These are phyloP conservation scores for Yamadazyma endophytica DNA, from an alignment of 805 yeast genomes.

Conservation along the genomic window DNA sequence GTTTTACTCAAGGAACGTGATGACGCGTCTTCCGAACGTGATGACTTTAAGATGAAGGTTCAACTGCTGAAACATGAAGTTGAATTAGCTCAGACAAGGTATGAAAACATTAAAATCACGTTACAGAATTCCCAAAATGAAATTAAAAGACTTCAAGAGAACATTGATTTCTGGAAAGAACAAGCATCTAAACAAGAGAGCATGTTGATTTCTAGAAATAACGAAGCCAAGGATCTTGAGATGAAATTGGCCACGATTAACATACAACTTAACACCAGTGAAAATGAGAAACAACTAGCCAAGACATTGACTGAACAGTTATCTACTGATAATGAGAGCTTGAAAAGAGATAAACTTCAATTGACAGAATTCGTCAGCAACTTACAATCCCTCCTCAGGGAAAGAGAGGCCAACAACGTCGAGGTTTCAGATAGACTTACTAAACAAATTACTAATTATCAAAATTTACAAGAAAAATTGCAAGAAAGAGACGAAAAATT, in stretches of 20 bases:
- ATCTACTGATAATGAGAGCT: constrained; percentile 46
- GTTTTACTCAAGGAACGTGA: constrained; percentile 51
- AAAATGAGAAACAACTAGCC: constrained; percentile 54
- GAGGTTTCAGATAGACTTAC: constrained; percentile 49
- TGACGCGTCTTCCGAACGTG: constrained; percentile 52
- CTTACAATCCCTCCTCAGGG: constrained; percentile 58
- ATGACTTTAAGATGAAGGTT: constrained; percentile 18
- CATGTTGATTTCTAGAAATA: constrained; percentile 27
- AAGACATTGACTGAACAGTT: constrained; percentile 46
- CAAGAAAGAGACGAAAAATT: constrained; percentile 52
- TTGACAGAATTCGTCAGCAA: constrained; percentile 55
- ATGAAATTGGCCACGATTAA: constrained; percentile 40
- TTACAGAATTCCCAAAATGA: constrained; percentile 27
- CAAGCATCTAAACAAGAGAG: constrained; percentile 39
- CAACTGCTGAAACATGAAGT: constrained; percentile 11
- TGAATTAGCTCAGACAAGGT: constrained; percentile 26
- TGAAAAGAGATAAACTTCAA: constrained; percentile 56
- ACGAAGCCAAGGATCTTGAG: constrained; percentile 54
- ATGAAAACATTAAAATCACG: constrained; percentile 44
- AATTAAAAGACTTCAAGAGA: constrained; percentile 22
- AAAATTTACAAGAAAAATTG: constrained; percentile 41
- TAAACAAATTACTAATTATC: constrained; percentile 45
- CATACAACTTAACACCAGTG: constrained; percentile 43
- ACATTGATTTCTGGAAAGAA: constrained; percentile 34
- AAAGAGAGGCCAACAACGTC: constrained; percentile 50